These are phyloP conservation scores for Irpex sp. DNA, from an alignment of 1,284 basidiomycete species.

Conservation along the genomic window DNA sequence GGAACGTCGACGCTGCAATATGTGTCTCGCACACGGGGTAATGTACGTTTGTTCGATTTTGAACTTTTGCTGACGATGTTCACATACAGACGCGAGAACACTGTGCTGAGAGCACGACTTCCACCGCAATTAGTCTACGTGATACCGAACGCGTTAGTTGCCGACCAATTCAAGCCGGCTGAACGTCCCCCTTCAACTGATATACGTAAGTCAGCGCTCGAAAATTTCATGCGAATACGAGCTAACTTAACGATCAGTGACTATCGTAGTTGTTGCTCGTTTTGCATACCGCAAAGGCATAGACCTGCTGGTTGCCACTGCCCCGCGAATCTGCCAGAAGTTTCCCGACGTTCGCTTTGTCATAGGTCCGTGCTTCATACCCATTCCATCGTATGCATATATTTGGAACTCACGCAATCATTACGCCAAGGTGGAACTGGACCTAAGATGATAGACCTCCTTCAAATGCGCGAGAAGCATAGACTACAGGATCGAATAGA, in stretches of 20 bases:
- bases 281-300: constrained; percentile 96
- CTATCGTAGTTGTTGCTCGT: constrained; percentile 92
- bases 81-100: constrained; percentile 80
- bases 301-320: constrained; percentile 90
- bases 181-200: constrained; percentile 39
- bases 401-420: not conserved
- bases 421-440: constrained; percentile 91
- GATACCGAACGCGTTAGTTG: constrained; percentile 93
- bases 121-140: constrained; percentile 70
- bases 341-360: constrained; percentile 88
- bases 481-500: constrained; percentile 89
- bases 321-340: constrained; percentile 82
- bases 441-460: constrained; percentile 91
- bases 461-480: constrained; percentile 94
- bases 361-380: no score
- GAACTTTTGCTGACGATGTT: not conserved
- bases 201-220: constrained; percentile 46
- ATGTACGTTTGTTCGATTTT: constrained; percentile 22
- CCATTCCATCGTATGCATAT: not conserved
- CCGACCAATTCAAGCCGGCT: constrained; percentile 78
- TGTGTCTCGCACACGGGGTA: constrained; percentile 98
- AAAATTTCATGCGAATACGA: not conserved
- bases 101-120: constrained; percentile 82
- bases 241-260: constrained; percentile 53
- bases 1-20: constrained; percentile 91